Base-by-base conservation (phyloP, 441 rosid genomes). In the Pelargonium australe region DNA sequence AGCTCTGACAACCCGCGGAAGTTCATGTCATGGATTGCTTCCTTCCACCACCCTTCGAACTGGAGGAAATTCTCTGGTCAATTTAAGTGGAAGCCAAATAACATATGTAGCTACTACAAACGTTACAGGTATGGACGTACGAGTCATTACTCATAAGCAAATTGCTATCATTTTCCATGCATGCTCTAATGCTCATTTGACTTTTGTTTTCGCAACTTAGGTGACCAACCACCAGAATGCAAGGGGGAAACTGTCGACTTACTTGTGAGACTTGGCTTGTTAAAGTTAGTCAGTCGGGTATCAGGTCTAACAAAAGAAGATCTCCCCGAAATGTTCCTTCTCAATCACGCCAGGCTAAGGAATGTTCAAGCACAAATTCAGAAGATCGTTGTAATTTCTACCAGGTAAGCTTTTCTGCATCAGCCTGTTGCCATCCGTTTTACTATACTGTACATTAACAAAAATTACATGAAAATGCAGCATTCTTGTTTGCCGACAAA, bases 401-500 rank as follows among this genome's bases (percentile, higher is more conserved):
- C 91, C 51, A 89, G 99, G 99, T 80, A 78, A 60, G 13, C 11
- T 41, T 44, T 53, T 2, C 13, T 47, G 60, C 12, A n/a, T 11
- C 11, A 25, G 43, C 37, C 14, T 17, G 16, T 8, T 4, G 11
- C 49, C 13, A 12, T 16, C 17, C 25, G n/a, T 62, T 11, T 41
- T 40, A 2, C 20, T 57, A 10, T 60, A 4, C 7, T 40, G 9
- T 19, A 19, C 68, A 74, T 41, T 69, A 66, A 16, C 66, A 14
- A 47, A 72, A 70, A 47, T 62, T 16, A 28, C 23, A 68, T 70
- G 14, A 25, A 63, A 49, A 19, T 80, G 77, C 88, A 95, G 99
- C 86, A 73, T 92, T 64, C 96, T 95, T 69, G 78, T 95, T 16
- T 90, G 87, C 80, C 86, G 90, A 19, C 99, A 92, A 80, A 80